Conservation (phyloP, 2,329 filamentous ascomycete species). For the Volutella citrinella region DNA sequence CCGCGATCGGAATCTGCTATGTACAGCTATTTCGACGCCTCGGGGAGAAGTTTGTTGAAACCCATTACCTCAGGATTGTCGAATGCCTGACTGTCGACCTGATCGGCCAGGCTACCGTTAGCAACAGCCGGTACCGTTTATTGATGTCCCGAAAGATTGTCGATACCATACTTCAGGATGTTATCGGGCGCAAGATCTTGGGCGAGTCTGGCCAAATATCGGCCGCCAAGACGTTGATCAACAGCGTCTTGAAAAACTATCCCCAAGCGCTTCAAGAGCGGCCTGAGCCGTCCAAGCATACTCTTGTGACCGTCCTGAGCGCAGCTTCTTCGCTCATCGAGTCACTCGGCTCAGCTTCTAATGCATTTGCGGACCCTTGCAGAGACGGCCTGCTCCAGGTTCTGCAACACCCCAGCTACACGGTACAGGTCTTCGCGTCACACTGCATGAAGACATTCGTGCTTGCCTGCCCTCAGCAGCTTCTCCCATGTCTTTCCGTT, state of each 20-base stretch:
- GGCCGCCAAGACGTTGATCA: constrained; percentile 78
- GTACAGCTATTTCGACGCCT: constrained; percentile 74
- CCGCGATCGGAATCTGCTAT: constrained; percentile 85
- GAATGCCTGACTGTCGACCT: constrained; percentile 79
- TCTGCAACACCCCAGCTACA: constrained; percentile 91
- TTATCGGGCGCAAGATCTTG: constrained; percentile 76
- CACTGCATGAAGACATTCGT: constrained; percentile 85
- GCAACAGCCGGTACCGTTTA: constrained; percentile 82
- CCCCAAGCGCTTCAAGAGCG: constrained; percentile 85
- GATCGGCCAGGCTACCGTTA: constrained; percentile 70
- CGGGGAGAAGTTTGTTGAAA: constrained; percentile 79
- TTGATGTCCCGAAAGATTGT: constrained; percentile 83
- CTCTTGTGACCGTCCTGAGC: constrained; percentile 74
- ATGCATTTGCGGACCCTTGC: constrained; percentile 74
- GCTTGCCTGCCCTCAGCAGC: constrained; percentile 85
- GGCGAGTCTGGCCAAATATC: constrained; percentile 86
- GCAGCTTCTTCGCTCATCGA: constrained; percentile 76
- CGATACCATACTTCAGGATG: constrained; percentile 77
- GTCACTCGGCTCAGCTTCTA: constrained; percentile 78
- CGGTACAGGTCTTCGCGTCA: constrained; percentile 87
- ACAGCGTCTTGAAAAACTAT: constrained; percentile 90
- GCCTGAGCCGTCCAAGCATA: constrained; percentile 84
- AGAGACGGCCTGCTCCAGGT: constrained; percentile 87
- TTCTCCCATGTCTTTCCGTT: constrained; percentile 86
- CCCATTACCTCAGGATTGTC: constrained; percentile 76